Evolutionary conservation across 2,329 filamentous ascomycete species (phyloP), one percentile per base, ranked within the genome.

Genomic region (Colletotrichum higginsianum): DNA sequence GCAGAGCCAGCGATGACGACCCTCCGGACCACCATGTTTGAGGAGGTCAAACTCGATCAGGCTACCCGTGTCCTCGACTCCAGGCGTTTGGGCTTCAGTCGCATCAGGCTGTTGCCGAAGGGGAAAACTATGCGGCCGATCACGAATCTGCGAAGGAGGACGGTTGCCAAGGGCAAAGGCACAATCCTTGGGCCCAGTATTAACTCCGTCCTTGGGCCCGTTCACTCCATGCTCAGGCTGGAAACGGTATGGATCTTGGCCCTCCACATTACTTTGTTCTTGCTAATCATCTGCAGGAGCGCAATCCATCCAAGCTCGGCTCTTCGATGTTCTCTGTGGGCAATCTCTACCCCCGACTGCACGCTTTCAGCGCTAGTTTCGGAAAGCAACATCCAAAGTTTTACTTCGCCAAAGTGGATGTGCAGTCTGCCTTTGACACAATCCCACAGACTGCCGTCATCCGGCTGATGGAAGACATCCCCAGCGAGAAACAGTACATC

Each of bases 391-490:
- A 81, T 0, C 76, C 78, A 11, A 85, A 81, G 5, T 82, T 98
- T 1, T 98, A 93, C 81, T 97, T 98, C 81, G 95, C 92, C 72
- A 99, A 99, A 79, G 86, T 97, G 15, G 96, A 99, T 78, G 95
- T 99, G 23, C 90, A 94, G 79, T 91, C 94, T 2, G 97, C 96
- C 76, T 99, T 98, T 79, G 96, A 99, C 80, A 98, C 93, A 0
- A 98, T 99, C 55, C 96, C 96, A 0, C 96, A 98, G 79, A 82
- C 88, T 35, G 89, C 90, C 1, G 85, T 98, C 21, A 78, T 98
- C 44, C 79, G 85, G 30, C 84, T 98, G 35, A 88, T 97, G 74
- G 80, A 74, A 69, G 91, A 78, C 63, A 90, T 88, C 74, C 89
- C 81, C 74, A 84, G 83, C 15, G 84, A 92, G 68, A 81, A 86